Evolutionary conservation across 108 stramenopile species (phyloP), one percentile per base, ranked within the genome.

Genomic region (Nannochloropsis salina): DNA sequence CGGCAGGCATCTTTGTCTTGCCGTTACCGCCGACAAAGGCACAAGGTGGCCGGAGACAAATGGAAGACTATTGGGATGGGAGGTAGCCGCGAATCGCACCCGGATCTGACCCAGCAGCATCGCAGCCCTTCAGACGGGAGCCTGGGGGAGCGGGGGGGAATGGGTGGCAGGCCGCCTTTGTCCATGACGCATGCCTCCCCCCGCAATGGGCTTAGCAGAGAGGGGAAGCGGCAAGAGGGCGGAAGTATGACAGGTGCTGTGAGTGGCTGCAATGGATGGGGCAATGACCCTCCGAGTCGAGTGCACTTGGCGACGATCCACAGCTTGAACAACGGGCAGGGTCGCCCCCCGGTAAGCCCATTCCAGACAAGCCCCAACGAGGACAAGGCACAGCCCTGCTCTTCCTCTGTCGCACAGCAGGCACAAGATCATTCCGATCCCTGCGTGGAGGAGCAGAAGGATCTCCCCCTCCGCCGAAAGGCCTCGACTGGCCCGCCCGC

Each of bases 41-140:
- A 74, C 61, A 74, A 74, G 61, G 61, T 74, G 20, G 61, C 61
- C 20, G 61, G 61, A n/a, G 61, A 74, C n/a, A 74, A 74, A n/a
- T 74, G 61, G 61, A 74, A 74, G 61, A 74, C 61, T 4, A 74
- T 74, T 74, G 61, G 61, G 61, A 74, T 74, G 61, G 61, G 61
- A n/a, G 61, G 61, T 4, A 74, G 3, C n/a, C 15, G 61, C 20
- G 61, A 74, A 6, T 74, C 61, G 61, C 61, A 74, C n/a, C 20
- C 61, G n/a, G 61, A 74, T 74, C n/a, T 74, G 61, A 74, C 61
- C 20, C 61, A 74, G 8, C 61, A 74, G 20, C 20, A n/a, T 15
- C 61, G 61, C 20, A 74, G 61, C 20, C 61, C 61, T 15, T 74
- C 61, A n/a, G 61, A 74, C 8, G 61, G 61, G 61, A 74, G 61